phyloP scores from a whole-genome alignment of 768 basidiomycete species.

The Amanita muscaria region DNA sequence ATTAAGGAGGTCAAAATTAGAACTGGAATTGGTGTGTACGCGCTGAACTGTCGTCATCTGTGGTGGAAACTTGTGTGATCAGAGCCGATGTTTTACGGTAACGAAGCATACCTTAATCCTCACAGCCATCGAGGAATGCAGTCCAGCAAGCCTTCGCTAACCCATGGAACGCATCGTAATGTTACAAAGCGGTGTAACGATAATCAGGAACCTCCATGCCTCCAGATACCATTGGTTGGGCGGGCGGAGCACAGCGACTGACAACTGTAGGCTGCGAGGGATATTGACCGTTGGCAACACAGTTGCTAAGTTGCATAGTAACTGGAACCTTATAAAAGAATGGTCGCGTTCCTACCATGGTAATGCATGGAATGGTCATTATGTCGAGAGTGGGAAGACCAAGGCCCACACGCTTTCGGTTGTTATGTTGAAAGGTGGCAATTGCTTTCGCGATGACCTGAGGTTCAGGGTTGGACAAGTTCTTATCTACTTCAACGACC shows the following conservation, averaged over 20 bases:
- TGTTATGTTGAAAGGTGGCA: slow-evolving; percentile 23
- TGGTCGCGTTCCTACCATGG: slow-evolving; percentile 20
- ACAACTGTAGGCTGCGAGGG: background rate
- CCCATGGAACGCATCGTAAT: background rate
- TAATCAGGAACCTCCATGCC: slow-evolving; percentile 1
- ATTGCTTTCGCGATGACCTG: slow-evolving; percentile 25
- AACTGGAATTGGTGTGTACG: too few relatives aligned
- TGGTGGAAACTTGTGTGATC: too few relatives aligned
- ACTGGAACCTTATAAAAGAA: slow-evolving; percentile 20
- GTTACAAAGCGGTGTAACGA: background rate
- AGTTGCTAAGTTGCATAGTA: slow-evolving; percentile 2
- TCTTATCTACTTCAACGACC: slow-evolving; percentile 21
- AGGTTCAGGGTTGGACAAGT: slow-evolving; percentile 19
- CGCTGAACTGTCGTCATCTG: too few relatives aligned
- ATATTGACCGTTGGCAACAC: background rate
- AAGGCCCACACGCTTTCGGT: slow-evolving; percentile 3
- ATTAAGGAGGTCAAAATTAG: too few relatives aligned
- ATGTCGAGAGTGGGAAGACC: slow-evolving; percentile 12
- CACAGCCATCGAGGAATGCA: slow-evolving; percentile 1
- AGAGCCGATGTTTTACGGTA: too few relatives aligned
- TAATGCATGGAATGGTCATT: slow-evolving; percentile 20
- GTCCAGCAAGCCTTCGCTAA: background rate
- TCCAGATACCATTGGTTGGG: background rate
- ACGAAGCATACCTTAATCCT: background rate
- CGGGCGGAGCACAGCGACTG: background rate